Base-by-base conservation (phyloP, 2,329 filamentous ascomycete species). In the Fusarium buxicola region DNA sequence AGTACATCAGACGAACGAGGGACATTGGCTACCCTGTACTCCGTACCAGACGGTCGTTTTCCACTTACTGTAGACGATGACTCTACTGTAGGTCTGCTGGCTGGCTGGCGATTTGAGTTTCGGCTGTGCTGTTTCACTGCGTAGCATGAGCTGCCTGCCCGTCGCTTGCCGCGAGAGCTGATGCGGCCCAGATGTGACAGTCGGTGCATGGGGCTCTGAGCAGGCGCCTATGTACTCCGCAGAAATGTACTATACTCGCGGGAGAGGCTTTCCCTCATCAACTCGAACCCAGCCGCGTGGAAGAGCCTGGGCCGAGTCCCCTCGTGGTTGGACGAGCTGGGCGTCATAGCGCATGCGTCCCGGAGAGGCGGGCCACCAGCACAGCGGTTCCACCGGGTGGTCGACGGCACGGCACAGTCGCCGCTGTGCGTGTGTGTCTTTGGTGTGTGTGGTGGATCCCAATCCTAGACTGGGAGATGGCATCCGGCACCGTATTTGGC, bases 261-360 rank as follows among this genome's bases (percentile, higher is more conserved):
- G 11, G 38, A 10, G 27, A 46, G 43, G 30, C 24, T 21, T 25
- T 28, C 18, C 30, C n/a, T 24, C 8, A 18, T 34, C 30, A 46
- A 16, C 21, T 25, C 31, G 35, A 49, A 49, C n/a, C 35, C 46
- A 40, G 16, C 35, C 10, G 35, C n/a, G 16, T 49, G 46, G 46
- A 32, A 39, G 36, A 40, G 35, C 27, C 46, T 40, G 27, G 25
- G 10, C 24, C 35, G 12, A 28, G 12, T 13, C 24, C 32, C 44
- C 15, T n/a, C 16, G 12, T 18, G 11, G 16, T 7, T 25, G 48
- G 18, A 28, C 18, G 48, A 32, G 38, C 39, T 18, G 21, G 30
- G 39, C 49, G 49, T 46, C 49, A 46, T 32, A 25, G 18, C 46
- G 21, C 6, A 21, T 6, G 49, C 40, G 18, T 52, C 38, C 36